Base-by-base conservation (phyloP, 371 early-diverging fungal genomes). In the Nosema muscidifuracis region DNA sequence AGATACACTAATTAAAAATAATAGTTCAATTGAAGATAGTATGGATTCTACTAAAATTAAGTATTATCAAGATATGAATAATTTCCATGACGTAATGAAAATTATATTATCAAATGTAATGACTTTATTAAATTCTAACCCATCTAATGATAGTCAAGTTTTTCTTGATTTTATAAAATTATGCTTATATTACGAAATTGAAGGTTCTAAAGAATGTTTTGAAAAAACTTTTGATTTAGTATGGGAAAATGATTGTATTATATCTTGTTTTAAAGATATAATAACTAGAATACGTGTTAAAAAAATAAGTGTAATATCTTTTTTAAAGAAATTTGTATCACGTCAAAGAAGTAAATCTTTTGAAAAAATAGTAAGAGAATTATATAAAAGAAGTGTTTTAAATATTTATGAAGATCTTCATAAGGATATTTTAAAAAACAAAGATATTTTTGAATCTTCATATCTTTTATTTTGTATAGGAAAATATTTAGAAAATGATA, bases 41-140 rank as follows among this genome's bases (percentile, higher is more conserved):
- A 20, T 31, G 22, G 31, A 28, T 56, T 10, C 13, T 12, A 6
- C 2, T n/a, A 40, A 28, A 40, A 61, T 28, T 18, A 42, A 34
- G 34, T 42, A 61, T 26, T 34, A 64, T 2, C 28, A 68, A 18
- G 79, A 71, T 71, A 20, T 76, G 36, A 67, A 53, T 22, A 68
- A 71, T 61, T 74, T 70, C 38, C 30, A 66, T 57, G 60, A 75
- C 22, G 43, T 77, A 10, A 79, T 80, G 67, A 76, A 77, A 57
- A 40, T 64, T 15, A 77, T 75, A 15, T 71, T 78, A 20, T 36
- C 65, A 31, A 56, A 44, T 15, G 36, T 74, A 12, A 42, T 56
- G 22, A 43, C 13, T 2, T 38, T 74, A n/a, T 50, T 73, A 22
- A 51, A 61, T 47, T 44, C 58, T 36, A 57, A 60, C 7, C 15